Conservation (phyloP, 1,284 basidiomycete species). For the Moniliophthora roreri region DNA sequence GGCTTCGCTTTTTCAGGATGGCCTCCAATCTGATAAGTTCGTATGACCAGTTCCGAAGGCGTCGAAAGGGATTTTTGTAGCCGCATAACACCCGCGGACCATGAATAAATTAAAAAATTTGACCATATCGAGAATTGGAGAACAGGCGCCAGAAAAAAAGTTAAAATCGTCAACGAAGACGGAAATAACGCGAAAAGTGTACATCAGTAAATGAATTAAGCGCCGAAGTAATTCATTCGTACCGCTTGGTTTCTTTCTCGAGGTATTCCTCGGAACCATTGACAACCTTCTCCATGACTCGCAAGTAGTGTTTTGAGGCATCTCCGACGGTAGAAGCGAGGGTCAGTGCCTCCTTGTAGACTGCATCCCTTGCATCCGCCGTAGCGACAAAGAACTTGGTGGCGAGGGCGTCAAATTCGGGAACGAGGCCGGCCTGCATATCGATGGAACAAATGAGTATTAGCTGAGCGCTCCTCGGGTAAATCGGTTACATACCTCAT, state of each 20-base stretch:
- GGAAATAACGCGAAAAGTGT: not conserved
- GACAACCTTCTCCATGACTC: constrained; percentile 88
- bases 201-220: not conserved
- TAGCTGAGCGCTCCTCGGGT: not conserved
- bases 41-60: not conserved
- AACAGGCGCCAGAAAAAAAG: not conserved
- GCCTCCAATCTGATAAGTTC: constrained; percentile 51
- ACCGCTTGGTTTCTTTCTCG: constrained; percentile 86
- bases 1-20: constrained; percentile 73
- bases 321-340: constrained; percentile 47
- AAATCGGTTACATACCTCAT: constrained; percentile 43
- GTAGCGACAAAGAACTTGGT: constrained; percentile 72
- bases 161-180: not conserved
- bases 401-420: constrained; percentile 80
- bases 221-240: constrained; percentile 25
- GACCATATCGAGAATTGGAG: not conserved
- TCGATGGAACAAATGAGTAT: not conserved
- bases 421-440: constrained; percentile 74
- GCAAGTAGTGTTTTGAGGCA: constrained; percentile 81
- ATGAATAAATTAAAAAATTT: no score
- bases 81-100: no score
- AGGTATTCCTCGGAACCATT: constrained; percentile 77
- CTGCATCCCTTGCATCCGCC: constrained; percentile 52
- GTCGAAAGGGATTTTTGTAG: no score
- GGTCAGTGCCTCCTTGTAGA: constrained; percentile 62